Conservation (phyloP, 139 green algal genomes). For the Diplosphaera chodatii region DNA sequence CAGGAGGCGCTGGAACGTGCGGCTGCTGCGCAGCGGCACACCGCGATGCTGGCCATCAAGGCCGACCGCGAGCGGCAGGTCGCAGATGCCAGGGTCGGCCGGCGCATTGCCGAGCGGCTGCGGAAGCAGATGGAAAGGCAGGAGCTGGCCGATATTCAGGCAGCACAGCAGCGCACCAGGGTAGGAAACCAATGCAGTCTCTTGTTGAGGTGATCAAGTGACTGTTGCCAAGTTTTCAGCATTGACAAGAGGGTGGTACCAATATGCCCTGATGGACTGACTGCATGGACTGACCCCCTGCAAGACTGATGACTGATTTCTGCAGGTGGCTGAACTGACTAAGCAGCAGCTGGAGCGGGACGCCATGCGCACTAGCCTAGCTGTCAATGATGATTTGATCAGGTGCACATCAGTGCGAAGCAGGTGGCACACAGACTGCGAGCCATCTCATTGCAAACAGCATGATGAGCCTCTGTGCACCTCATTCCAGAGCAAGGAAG, state of each 20-base stretch:
- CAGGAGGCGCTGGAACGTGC: not conserved
- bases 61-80: constrained; percentile 5
- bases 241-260: no score
- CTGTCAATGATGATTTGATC: not conserved
- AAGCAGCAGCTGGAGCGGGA: not conserved
- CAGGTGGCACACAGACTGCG: no score
- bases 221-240: no score
- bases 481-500: not conserved
- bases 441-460: no score
- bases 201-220: no score
- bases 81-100: constrained; percentile 1
- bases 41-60: constrained; percentile 2
- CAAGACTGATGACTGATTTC: not conserved
- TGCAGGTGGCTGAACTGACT: not conserved
- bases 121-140: constrained; percentile 3
- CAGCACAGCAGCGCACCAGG: not conserved
- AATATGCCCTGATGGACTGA: no score
- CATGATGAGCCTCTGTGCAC: no score
- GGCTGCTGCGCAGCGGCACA: not conserved
- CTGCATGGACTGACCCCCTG: no score
- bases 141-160: constrained; percentile 1
- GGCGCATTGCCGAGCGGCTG: not conserved
- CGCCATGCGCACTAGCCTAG: not conserved
- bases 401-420: not conserved
- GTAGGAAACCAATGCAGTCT: no score